Percentiles rank a stretch among this genome's conserved stretches.
Conservation (phyloP, 2,329 filamentous ascomycete species). For the Alternaria viburni region DNA sequence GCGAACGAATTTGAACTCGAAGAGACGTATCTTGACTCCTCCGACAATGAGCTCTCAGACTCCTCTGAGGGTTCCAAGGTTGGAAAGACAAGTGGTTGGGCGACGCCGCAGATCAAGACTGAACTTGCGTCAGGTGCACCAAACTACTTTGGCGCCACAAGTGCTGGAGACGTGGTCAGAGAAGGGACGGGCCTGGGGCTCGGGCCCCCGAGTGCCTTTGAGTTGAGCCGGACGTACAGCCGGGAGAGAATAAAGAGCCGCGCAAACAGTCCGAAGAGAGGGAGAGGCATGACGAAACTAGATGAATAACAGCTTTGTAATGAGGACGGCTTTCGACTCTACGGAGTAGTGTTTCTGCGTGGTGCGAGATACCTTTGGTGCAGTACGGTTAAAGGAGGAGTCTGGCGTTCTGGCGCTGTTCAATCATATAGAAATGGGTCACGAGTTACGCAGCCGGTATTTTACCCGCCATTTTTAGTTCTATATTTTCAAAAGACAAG, state of each 20-base stretch:
- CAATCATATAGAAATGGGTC: not conserved
- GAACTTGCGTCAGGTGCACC: slow-evolving; percentile 17
- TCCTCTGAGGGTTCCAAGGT: slow-evolving; percentile 63
- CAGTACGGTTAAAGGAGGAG: not conserved
- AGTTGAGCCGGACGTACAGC: slow-evolving; percentile 82
- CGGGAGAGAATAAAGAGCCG: slow-evolving; percentile 73
- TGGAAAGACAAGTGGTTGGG: slow-evolving; percentile 69
- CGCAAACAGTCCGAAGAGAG: slow-evolving; percentile 56
- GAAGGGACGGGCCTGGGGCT: slow-evolving; percentile 44
- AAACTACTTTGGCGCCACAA: slow-evolving; percentile 26
- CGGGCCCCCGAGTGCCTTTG: slow-evolving; percentile 41
- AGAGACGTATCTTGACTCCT: slow-evolving; percentile 56
- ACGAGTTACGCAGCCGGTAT: not conserved
- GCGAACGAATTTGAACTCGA: slow-evolving; percentile 75
- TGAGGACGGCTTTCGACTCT: not conserved
- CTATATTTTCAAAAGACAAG: not conserved
- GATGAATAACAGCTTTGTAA: slow-evolving; percentile 21
- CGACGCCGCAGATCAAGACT: slow-evolving; percentile 67
- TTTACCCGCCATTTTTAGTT: not conserved
- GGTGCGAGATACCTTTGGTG: not conserved
- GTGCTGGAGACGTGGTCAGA: slow-evolving; percentile 26
- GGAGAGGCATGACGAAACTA: slow-evolving; percentile 21
- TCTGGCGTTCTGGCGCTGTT: not conserved
- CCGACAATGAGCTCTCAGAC: slow-evolving; percentile 66
- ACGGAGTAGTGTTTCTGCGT: not conserved